Evolutionary conservation across 2,329 filamentous ascomycete genomes (phyloP).

Genomic region (Dryadomyces sulphureus): DNA sequence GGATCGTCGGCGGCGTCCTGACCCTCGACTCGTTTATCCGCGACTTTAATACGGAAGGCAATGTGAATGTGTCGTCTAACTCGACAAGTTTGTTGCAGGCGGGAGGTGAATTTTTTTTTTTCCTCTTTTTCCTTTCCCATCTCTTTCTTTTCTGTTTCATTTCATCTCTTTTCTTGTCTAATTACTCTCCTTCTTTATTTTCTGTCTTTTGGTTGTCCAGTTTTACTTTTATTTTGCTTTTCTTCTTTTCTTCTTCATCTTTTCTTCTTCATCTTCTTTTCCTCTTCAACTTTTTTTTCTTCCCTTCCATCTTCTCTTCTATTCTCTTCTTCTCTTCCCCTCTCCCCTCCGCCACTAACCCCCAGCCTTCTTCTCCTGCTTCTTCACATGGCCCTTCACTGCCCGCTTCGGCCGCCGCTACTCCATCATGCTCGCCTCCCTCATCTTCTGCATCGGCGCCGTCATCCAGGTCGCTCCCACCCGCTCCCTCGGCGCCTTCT

Average conservation of each 20-base stretch:
- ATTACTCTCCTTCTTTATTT: no score
- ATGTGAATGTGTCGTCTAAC: slow-evolving; percentile 15
- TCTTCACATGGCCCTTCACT: neutral
- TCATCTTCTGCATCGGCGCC: no score
- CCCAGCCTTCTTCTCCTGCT: neutral
- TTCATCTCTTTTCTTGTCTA: no score
- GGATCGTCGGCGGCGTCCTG: slow-evolving; percentile 26
- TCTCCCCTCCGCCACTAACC: no score
- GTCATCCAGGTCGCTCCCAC: no score
- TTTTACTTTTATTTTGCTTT: no score
- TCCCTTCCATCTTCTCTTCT: neutral
- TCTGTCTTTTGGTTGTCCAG: no score
- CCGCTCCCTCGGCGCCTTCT: no score
- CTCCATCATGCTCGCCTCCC: neutral
- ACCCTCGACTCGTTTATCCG: slow-evolving; percentile 22
- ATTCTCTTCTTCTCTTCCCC: no score
- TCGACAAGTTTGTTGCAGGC: slow-evolving; percentile 26
- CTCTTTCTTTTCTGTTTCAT: no score
- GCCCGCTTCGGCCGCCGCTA: neutral
- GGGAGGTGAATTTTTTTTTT: slow-evolving; percentile 16
- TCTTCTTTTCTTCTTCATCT: no score
- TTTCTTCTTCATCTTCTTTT: neutral
- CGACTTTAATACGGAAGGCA: slow-evolving; percentile 22
- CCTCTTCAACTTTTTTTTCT: neutral
- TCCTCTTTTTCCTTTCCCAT: no score